Evolutionary conservation across 352 stramenopile genomes (phyloP).

Genomic region (Aphanomyces euteiches): DNA sequence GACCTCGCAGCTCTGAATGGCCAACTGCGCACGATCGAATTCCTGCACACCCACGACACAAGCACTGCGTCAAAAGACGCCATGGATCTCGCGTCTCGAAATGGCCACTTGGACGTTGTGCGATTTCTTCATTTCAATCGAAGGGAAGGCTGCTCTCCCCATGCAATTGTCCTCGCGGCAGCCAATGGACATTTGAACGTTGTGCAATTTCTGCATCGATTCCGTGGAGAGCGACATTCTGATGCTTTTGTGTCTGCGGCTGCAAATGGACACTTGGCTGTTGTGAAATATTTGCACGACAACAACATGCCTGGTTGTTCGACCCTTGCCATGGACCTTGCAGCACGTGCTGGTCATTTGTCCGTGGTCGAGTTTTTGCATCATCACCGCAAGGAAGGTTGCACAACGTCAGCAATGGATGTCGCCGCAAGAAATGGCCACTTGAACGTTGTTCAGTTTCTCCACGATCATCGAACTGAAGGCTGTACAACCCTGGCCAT

Average conservation of each 20-base stretch:
- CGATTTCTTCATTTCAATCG: conserved; percentile 21
- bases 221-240: background rate
- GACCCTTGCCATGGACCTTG: conserved; percentile 12
- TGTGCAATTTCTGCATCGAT: conserved; percentile 23
- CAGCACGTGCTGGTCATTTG: conserved; percentile 4
- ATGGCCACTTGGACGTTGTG: conserved; percentile 22
- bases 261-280: background rate
- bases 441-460: conserved; percentile 9
- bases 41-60: background rate
- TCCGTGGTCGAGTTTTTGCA: background rate
- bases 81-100: conserved; percentile 23
- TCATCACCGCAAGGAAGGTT: conserved; percentile 4
- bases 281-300: conserved; percentile 7
- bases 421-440: conserved; percentile 14
- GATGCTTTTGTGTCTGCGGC: conserved; percentile 4
- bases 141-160: conserved; percentile 17
- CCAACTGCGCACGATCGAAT: conserved; percentile 8
- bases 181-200: conserved; percentile 18
- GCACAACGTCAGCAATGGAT: conserved; percentile 8
- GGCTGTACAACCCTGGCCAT: conserved; percentile 26
- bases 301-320: conserved; percentile 1
- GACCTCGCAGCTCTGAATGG: conserved; percentile 14
- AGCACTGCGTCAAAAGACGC: conserved; percentile 6
- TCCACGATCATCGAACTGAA: conserved; percentile 13
- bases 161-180: conserved; percentile 14